A percentile compares a stretch with the other conserved stretches of the same genome.
These are phyloP conservation scores for Platismatia glauca DNA, from an alignment of 495 filamentous ascomycete genomes.

Conservation along the genomic window DNA sequence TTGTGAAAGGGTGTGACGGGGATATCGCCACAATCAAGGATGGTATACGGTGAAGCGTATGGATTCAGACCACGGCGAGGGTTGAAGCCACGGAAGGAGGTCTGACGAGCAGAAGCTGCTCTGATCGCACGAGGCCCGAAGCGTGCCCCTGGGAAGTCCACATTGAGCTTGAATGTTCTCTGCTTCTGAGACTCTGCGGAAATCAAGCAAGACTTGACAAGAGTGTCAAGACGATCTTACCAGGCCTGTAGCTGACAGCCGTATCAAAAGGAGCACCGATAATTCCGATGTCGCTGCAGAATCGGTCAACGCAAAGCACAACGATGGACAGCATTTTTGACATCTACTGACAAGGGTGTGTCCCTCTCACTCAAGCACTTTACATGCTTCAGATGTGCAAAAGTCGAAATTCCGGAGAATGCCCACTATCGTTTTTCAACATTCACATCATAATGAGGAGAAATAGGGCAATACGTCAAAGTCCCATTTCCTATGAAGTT, in stretches of 20 bases:
- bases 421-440: conserved; percentile 46
- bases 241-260: conserved; percentile 69
- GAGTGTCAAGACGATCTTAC: conserved; percentile 31
- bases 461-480: conserved; percentile 35
- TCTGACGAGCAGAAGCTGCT: conserved; percentile 65
- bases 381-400: conserved; percentile 66
- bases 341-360: conserved; percentile 36
- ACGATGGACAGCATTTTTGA: background rate
- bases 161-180: background rate
- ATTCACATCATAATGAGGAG: background rate
- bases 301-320: background rate
- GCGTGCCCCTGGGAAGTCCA: conserved; percentile 52
- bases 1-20: conserved; percentile 76
- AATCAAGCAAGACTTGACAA: conserved; percentile 21
- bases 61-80: conserved; percentile 69
- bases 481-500: conserved; percentile 46
- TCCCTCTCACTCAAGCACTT: conserved; percentile 64
- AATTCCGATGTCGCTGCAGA: conserved; percentile 56
- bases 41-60: conserved; percentile 60
- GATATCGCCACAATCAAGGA: conserved; percentile 76
- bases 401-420: conserved; percentile 71
- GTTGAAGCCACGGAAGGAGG: conserved; percentile 66
- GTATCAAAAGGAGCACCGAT: conserved; percentile 82
- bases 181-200: background rate
- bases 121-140: conserved; percentile 79